A percentile compares a stretch with the other conserved stretches of the same genome.
Conservation (phyloP, 2,329 filamentous ascomycete species). For the Rhexocercosporidium sp. region DNA sequence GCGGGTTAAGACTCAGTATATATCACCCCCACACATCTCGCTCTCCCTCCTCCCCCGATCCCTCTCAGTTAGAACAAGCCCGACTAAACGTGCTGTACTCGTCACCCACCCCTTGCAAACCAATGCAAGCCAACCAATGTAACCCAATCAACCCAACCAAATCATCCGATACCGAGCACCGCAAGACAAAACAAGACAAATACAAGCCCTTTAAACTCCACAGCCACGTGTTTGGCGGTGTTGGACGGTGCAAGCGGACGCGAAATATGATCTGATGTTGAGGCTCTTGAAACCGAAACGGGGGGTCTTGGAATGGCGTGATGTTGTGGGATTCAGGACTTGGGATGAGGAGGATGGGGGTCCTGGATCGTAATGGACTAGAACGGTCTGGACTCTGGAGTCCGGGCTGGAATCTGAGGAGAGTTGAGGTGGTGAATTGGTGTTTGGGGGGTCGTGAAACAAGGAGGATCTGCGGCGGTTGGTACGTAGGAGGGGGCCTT, state of each 20-base stretch:
- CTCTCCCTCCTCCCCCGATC: no score
- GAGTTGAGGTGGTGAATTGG: no score
- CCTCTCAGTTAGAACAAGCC: no score
- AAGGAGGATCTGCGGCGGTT: neutral
- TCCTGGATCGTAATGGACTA: no score
- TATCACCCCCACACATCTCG: neutral
- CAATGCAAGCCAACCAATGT: neutral
- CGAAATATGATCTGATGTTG: neutral
- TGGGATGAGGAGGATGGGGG: neutral
- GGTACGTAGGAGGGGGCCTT: neutral
- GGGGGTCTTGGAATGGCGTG: conserved; percentile 4
- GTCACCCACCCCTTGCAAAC: neutral
- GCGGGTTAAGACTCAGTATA: neutral
- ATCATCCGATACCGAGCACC: conserved; percentile 6
- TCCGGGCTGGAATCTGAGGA: neutral
- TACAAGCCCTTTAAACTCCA: neutral
- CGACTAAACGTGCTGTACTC: neutral
- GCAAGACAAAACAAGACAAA: conserved; percentile 3
- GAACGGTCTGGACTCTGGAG: no score
- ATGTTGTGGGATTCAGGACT: neutral
- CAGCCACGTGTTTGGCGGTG: neutral
- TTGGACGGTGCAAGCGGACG: neutral
- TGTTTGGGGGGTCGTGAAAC: conserved; percentile 2
- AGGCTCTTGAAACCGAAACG: neutral
- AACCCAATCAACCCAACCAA: no score